Base-by-base conservation (phyloP, 2,329 filamentous ascomycete genomes). In the Botrytis pseudocinerea region DNA sequence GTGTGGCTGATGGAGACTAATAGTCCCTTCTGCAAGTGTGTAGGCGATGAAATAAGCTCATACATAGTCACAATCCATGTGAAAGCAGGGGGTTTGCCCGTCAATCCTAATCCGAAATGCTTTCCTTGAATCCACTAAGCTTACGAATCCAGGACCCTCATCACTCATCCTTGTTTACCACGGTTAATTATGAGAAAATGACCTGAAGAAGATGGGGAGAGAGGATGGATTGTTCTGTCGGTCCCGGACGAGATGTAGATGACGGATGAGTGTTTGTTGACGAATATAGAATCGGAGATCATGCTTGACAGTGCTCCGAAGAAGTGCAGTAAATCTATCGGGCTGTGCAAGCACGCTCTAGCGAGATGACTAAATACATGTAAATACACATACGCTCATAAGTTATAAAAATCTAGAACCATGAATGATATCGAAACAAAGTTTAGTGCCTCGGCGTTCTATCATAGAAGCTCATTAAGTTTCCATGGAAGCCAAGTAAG, bases 41-140 rank as follows among this genome's bases (percentile, higher is more conserved):
- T 66, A 54, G 22, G 46, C 57, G 42, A 70, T 40, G 42, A 70
- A 70, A 70, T 70, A 70, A 70, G 57, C 68, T 70, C 68, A 70
- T 46, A 28, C 22, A n/a, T n/a, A 51, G 25, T 46, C 28, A 25
- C 4, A 46, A 46, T 38, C 20, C 69, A 70, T 63, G 28, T 44
- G 16, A 40, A 40, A 63, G 32, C 32, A 70, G 69, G 69, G 69
- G 69, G 2, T 40, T 10, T 20, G 16, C 48, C 57, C 28, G 57
- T 70, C 57, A 51, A 51, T 51, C 48, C 48, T n/a, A n/a, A 51
- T 51, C 48, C 48, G 12, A n/a, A 51, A 51, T n/a, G 48, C 48
- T n/a, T 32, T 70, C 38, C 40, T 66, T 22, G 16, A 70, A 63
- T 70, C 57, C 44, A 28, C 40, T n/a, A 70, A 70, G 68, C 68